These are phyloP conservation scores for Hansenula anomala DNA, from an alignment of 1,139 yeast species.

Conservation along the genomic window DNA sequence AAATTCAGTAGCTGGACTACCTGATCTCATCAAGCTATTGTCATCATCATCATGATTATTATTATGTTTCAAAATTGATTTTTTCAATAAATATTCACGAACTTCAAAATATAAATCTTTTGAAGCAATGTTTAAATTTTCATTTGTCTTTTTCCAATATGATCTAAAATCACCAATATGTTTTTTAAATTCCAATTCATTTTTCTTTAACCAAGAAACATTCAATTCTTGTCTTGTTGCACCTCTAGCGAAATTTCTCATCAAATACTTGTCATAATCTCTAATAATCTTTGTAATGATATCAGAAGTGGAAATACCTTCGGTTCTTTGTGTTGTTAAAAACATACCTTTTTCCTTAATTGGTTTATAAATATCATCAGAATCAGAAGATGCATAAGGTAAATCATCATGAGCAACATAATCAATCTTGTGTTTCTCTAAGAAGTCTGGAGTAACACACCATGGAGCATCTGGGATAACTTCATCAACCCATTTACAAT, in stretches of 20 bases:
- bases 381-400: constrained; percentile 84
- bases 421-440: constrained; percentile 76
- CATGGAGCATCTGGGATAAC: constrained; percentile 94
- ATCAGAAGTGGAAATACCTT: constrained; percentile 93
- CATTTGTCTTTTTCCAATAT: constrained; percentile 73
- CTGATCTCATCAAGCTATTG: constrained; percentile 3
- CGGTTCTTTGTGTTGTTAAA: constrained; percentile 91
- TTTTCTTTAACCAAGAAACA: constrained; percentile 95
- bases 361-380: constrained; percentile 90
- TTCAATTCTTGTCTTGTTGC: constrained; percentile 94
- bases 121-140: constrained; percentile 67
- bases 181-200: constrained; percentile 88
- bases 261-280: constrained; percentile 92
- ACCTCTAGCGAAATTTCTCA: constrained; percentile 96
- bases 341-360: constrained; percentile 89
- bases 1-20: constrained; percentile 51
- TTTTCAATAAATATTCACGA: constrained; percentile 61
- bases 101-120: constrained; percentile 82
- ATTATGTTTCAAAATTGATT: constrained; percentile 27
- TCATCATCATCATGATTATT: constrained; percentile 8
- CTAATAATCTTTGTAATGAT: constrained; percentile 91
- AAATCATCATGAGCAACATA: constrained; percentile 97
- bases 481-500: constrained; percentile 97
- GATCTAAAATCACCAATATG: constrained; percentile 84
- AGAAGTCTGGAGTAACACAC: constrained; percentile 83